Base-by-base conservation (phyloP, 371 early-diverging fungal species). In the Vairimorpha apis region DNA sequence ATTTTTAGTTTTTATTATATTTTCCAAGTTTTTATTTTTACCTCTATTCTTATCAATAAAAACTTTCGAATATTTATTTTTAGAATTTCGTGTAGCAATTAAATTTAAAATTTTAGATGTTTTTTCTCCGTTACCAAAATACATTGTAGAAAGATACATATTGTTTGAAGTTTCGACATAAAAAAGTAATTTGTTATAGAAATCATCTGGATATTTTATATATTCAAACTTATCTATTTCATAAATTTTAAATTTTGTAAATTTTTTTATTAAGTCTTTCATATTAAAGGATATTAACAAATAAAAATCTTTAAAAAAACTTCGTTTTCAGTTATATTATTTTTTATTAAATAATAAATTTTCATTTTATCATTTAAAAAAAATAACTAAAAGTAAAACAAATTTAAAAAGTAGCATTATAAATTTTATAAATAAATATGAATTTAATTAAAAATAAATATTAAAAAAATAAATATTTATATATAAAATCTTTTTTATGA, bases 41-140 rank as follows among this genome's bases (percentile, higher is more conserved):
- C 76, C 55, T 25, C 68, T 70, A 33, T 35, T 59, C 30, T 65
- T 65, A 45, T 79, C 79, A 14, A 76, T 16, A 30, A 60, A 23
- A 5, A 76, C 41, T 18, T 18, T n/a, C 18, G 74, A 73, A 5
- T 27, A 30, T 21, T 43, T 66, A 10, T 32, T 32, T 18, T 38
- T 66, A 32, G 18, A 59, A 5, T 62, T 47, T 64, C 74, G 58
- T 41, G 27, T 32, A 2, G 23, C 30, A 38, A 76, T 38, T 13
- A 53, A n/a, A 18, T 63, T 55, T 1, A 76, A 7, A 16, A 76
- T 14, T 1, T 62, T 25, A 14, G 32, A 53, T 37, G 51, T 37
- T 14, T 21, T 13, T 1, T n/a, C 41, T 14, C 32, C 35, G 3
- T 64, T 1, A 1, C 74, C 77, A 27, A 73, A 25, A 38, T 56